Percentiles rank a stretch among this genome's conserved stretches.
These are phyloP conservation scores for Furculomyces boomerangus DNA, from an alignment of 371 early-diverging fungal genomes.

Conservation along the genomic window DNA sequence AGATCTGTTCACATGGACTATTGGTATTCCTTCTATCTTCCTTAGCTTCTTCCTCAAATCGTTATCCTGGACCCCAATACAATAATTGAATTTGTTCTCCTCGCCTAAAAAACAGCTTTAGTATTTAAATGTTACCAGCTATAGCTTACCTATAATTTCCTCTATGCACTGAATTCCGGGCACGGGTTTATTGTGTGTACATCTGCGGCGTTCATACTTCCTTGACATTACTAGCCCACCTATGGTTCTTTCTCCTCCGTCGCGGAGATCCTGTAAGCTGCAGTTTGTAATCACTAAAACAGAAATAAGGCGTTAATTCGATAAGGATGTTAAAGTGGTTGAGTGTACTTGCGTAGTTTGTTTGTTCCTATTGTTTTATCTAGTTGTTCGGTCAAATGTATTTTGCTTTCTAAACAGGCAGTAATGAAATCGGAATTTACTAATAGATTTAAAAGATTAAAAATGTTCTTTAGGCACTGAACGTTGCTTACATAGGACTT, in stretches of 20 bases:
- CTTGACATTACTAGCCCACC: slow-evolving; percentile 40
- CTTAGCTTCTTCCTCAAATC: slow-evolving; percentile 43
- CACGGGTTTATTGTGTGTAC: slow-evolving; percentile 48
- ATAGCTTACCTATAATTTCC: slow-evolving; percentile 35
- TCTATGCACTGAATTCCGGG: slow-evolving; percentile 50
- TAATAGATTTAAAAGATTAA: not conserved
- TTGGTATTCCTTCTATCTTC: slow-evolving; percentile 61
- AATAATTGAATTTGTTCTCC: slow-evolving; percentile 58
- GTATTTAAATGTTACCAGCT: not conserved
- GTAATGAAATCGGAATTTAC: slow-evolving; percentile 18
- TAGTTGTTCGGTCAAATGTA: slow-evolving; percentile 9
- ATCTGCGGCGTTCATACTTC: slow-evolving; percentile 55
- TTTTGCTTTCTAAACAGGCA: slow-evolving; percentile 9
- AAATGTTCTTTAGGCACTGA: slow-evolving; percentile 2
- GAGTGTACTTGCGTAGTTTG: slow-evolving; percentile 6
- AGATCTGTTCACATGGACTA: slow-evolving; percentile 58
- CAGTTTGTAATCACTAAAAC: slow-evolving; percentile 37
- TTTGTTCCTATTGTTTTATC: slow-evolving; percentile 11
- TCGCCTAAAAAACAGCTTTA: slow-evolving; percentile 8
- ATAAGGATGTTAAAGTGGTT: not conserved
- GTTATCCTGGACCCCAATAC: slow-evolving; percentile 61
- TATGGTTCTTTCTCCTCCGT: slow-evolving; percentile 34
- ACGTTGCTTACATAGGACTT: slow-evolving; percentile 43
- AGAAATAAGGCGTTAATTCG: not conserved
- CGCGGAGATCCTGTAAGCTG: slow-evolving; percentile 46